Evolutionary conservation across 495 filamentous ascomycete species (phyloP), one percentile per base, ranked within the genome.

Genomic region (Delitschia confertaspora): DNA sequence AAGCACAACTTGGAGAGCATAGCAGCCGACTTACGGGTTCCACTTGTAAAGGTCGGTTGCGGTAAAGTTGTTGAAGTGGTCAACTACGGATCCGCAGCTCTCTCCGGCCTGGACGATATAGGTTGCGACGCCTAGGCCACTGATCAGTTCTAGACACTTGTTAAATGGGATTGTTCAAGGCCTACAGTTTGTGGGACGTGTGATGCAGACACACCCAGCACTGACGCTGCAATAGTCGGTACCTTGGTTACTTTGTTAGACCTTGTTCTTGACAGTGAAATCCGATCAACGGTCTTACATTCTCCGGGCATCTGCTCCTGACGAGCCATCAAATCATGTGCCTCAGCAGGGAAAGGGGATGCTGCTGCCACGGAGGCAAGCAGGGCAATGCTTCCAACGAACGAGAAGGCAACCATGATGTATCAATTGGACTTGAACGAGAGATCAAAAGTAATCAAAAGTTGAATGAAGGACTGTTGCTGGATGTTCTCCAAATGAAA

Each of bases 61-160:
- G 27, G 48, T 45, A 36, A 52, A 52, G 42, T 41, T 52, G 34
- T 39, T 21, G 36, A 45, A 52, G 3, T 23, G 26, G 29, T 33
- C 25, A 20, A 41, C 48, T n/a, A 52, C 32, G n/a, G 42, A 45
- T 25, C 39, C 36, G 42, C 48, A 52, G 23, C 19, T 52, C 11
- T 52, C 48, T 33, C 48, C 48, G 4, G 35, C 19, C 16, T 46
- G 34, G 16, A 47, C 42, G 23, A 39, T 21, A 25, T 52, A 52
- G 14, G 33, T 45, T 18, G 48, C 48, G 21, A 34, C 26, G 34
- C 47, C 47, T 51, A 25, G 3, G 7, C n/a, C n/a, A n/a, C n/a
- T n/a, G n/a, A n/a, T n/a, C n/a, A n/a, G n/a, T n/a, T n/a, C n/a
- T n/a, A n/a, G n/a, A n/a, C n/a, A n/a, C 3, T 13, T 17, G 8